Percentiles rank a stretch among this genome's conserved stretches.
phyloP scores from a whole-genome alignment of 2,329 filamentous ascomycete species.

The Fusarium zealandicum region DNA sequence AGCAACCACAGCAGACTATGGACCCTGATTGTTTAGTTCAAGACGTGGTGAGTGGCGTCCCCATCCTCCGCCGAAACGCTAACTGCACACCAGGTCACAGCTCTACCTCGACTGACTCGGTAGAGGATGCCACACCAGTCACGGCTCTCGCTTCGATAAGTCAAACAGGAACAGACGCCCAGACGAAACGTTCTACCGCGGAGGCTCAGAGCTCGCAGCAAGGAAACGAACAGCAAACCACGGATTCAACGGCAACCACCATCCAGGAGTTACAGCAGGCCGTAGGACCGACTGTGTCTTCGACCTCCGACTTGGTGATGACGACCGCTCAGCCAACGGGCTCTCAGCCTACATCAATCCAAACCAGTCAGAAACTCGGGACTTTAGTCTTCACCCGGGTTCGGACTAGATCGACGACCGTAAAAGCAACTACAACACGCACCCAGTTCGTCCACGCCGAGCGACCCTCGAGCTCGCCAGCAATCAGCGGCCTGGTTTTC shows the following conservation, averaged over 20 bases:
- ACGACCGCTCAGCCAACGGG: neutral
- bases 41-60: constrained; percentile 37
- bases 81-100: constrained; percentile 39
- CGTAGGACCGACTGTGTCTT: neutral
- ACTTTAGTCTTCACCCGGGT: constrained; percentile 34
- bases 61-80: constrained; percentile 35
- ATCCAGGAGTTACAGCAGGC: neutral
- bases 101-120: neutral
- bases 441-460: constrained; percentile 23
- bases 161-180: neutral
- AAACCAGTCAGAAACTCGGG: constrained; percentile 7
- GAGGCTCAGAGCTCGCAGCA: neutral
- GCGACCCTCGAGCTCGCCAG: constrained; percentile 8
- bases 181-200: neutral
- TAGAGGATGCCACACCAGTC: neutral
- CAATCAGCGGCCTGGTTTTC: constrained; percentile 20
- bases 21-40: constrained; percentile 10
- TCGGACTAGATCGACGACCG: constrained; percentile 31
- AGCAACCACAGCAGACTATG: neutral
- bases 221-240: neutral
- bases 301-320: neutral
- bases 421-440: constrained; percentile 20
- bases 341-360: neutral
- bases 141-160: neutral
- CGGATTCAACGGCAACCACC: neutral